Base-by-base conservation (phyloP, 352 stramenopile species). In the Achlya hypogyna region DNA sequence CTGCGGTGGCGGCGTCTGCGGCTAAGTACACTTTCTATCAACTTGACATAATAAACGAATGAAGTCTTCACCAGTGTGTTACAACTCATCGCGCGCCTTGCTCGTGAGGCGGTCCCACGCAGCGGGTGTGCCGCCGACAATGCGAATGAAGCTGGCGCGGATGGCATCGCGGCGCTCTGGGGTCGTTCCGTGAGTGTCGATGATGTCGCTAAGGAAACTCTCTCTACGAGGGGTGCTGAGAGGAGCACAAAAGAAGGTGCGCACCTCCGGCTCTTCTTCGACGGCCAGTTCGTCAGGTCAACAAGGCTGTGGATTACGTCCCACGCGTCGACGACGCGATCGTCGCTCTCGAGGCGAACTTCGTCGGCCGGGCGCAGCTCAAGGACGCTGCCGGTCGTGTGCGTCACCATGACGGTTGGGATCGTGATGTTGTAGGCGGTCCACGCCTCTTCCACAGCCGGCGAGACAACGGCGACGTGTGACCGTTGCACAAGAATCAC, bases 391-490 rank as follows among this genome's bases (percentile, higher is more conserved):
- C 67, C 63, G 5, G 77, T 88, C 12, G 59, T 32, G 4, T 49
- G 70, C 4, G 79, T 80, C 22, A 90, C 70, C 16, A 70, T 67
- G 6, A 72, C 70, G 5, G 77, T 73, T 8, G 75, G 70, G 31
- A 88, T 86, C 18, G 78, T 86, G 59, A 88, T 80, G 64, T 90
- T 88, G 78, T 90, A 90, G 18, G 64, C 79, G 18, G 78, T 52
- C 82, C 82, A 90, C 54, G 43, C 70, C 23, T 82, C 70, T n/a
- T 62, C n/a, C 0, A 85, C 75, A 1, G 51, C 49, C n/a, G 82
- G 74, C 22, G 75, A 75, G 1, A 51, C 74, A 14, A 82, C 53
- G 0, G 68, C 71, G 10, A 35, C 43, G 32, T 74, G 76, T n/a
- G 58, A 58, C 1, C 73, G 49, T 31, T 69, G 51, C 18, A 77